phyloP scores from a whole-genome alignment of 768 basidiomycete genomes.

The Tylopilus felleus region DNA sequence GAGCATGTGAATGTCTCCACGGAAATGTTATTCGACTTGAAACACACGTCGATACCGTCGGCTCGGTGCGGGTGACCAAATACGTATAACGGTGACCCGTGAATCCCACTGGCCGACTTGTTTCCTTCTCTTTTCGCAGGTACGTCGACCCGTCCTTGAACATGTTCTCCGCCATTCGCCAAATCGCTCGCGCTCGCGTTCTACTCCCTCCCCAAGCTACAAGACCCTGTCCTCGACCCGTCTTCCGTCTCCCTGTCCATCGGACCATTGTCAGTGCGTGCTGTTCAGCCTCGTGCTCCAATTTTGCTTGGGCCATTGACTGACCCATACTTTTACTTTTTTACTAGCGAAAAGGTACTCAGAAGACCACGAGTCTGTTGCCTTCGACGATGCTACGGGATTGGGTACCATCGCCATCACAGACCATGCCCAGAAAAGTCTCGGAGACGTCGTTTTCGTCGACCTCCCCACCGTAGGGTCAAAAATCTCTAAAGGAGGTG shows the following conservation, averaged over 20 bases:
- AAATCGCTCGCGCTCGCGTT: slow-evolving; percentile 12
- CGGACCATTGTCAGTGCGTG: slow-evolving; percentile 30
- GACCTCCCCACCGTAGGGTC: slow-evolving; percentile 74
- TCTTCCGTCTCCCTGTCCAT: slow-evolving; percentile 4
- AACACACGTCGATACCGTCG: background rate
- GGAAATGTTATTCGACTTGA: background rate
- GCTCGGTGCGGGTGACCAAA: slow-evolving; percentile 19
- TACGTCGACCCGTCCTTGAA: background rate
- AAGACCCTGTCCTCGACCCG: background rate
- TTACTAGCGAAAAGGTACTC: slow-evolving; percentile 54
- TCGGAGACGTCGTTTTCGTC: slow-evolving; percentile 97
- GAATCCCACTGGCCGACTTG: background rate
- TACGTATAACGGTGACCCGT: slow-evolving; percentile 4
- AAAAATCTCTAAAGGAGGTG: slow-evolving; percentile 70
- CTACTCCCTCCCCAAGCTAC: slow-evolving; percentile 3
- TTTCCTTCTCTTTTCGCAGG: slow-evolving; percentile 46
- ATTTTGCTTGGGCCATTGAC: background rate
- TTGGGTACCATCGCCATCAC: slow-evolving; percentile 85
- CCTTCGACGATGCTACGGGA: slow-evolving; percentile 72
- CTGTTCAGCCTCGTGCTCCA: background rate
- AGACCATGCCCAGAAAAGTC: slow-evolving; percentile 83
- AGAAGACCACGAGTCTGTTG: slow-evolving; percentile 81
- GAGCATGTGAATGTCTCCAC: background rate
- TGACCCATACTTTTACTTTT: background rate
- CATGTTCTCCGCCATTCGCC: slow-evolving; percentile 21